Conservation (phyloP, 176 grass and related monocot species). For the Triticum urartu region DNA sequence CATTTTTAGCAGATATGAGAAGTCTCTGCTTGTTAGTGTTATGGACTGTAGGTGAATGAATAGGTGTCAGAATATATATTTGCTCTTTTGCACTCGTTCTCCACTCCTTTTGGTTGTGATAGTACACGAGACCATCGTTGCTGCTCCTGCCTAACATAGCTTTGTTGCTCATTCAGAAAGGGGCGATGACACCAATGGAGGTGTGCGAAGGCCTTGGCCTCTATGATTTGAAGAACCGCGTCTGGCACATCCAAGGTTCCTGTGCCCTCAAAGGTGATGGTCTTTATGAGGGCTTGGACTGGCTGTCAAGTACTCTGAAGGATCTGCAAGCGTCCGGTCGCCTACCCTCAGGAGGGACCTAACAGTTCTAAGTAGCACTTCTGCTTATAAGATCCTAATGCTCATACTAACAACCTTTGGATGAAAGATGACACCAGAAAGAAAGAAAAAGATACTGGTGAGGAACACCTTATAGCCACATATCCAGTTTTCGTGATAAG, state of each 20-base stretch:
- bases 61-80: neutral
- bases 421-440: neutral
- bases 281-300: constrained; percentile 76
- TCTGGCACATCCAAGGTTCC: constrained; percentile 75
- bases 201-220: constrained; percentile 72
- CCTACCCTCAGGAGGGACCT: constrained; percentile 47
- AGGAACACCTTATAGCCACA: neutral
- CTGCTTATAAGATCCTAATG: neutral
- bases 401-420: constrained; percentile 16
- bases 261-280: constrained; percentile 73
- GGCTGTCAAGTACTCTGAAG: constrained; percentile 63
- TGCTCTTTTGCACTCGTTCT: neutral
- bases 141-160: neutral
- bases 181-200: constrained; percentile 76
- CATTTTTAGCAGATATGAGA: neutral
- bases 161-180: constrained; percentile 46
- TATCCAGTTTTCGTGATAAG: neutral
- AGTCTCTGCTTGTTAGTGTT: neutral
- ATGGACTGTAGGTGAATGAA: constrained; percentile 1
- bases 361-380: constrained; percentile 41
- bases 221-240: constrained; percentile 66
- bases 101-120: neutral
- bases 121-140: neutral
- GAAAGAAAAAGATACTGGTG: neutral
- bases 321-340: constrained; percentile 58